These are phyloP conservation scores for Leptographium wingfieldii DNA, from an alignment of 2,329 filamentous ascomycete genomes.

Conservation along the genomic window DNA sequence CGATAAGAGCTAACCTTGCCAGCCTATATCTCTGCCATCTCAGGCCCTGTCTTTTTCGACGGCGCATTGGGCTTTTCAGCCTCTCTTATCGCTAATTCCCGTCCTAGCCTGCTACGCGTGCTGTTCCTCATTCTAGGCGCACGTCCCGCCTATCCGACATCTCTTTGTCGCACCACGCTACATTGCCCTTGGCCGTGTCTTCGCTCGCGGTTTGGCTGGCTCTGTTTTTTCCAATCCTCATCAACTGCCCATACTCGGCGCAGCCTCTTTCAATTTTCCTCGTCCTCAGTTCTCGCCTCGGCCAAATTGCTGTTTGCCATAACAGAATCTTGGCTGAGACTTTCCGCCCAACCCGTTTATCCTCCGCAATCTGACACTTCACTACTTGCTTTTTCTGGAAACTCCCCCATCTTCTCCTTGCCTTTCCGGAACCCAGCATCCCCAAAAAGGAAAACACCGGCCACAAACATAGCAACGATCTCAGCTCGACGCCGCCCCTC, in stretches of 20 bases:
- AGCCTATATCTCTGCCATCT: neutral
- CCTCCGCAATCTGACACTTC: neutral
- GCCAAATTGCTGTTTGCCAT: neutral
- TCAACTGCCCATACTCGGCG: neutral
- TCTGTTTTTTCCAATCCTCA: neutral
- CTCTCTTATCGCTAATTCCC: neutral
- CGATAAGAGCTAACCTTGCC: neutral
- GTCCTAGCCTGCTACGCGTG: neutral
- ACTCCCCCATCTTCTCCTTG: neutral
- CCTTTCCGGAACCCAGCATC: neutral
- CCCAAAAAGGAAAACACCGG: neutral
- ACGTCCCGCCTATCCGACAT: neutral
- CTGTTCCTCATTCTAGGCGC: neutral
- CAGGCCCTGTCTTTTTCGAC: neutral
- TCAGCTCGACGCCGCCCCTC: neutral
- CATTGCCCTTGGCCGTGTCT: neutral
- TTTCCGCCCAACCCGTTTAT: neutral
- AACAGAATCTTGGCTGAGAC: neutral
- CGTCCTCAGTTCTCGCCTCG: neutral
- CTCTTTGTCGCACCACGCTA: neutral
- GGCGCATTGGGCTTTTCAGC: neutral
- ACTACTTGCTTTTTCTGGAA: neutral
- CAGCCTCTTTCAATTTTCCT: neutral
- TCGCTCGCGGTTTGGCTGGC: neutral
- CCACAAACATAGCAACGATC: neutral